These are phyloP conservation scores for Petunia secreta DNA, from an alignment of 257 asterid species.

Conservation along the genomic window DNA sequence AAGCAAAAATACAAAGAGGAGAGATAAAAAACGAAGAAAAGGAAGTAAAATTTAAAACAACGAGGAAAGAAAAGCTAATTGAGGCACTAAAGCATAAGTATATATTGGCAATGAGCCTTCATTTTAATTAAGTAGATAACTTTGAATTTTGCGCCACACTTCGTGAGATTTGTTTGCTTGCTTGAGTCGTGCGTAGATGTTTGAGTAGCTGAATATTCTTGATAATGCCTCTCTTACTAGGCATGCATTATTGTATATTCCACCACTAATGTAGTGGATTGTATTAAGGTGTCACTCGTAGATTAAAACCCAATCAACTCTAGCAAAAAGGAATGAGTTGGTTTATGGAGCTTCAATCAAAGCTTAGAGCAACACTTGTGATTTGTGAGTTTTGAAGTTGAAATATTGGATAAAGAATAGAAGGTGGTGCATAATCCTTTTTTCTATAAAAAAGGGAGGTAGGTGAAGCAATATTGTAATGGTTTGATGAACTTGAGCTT, in stretches of 20 bases:
- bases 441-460: background rate
- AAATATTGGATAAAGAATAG: background rate
- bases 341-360: background rate
- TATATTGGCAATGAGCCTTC: too few relatives aligned
- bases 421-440: slow-evolving; percentile 10
- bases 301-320: background rate
- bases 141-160: too few relatives aligned
- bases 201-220: background rate
- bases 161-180: background rate
- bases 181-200: background rate
- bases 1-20: too few relatives aligned
- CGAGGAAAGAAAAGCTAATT: too few relatives aligned
- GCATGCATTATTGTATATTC: slow-evolving; percentile 6
- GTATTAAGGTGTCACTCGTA: slow-evolving; percentile 1
- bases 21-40: too few relatives aligned
- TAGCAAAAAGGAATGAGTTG: background rate
- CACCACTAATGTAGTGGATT: slow-evolving; percentile 16
- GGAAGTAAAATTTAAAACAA: too few relatives aligned
- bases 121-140: too few relatives aligned
- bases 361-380: slow-evolving; percentile 4
- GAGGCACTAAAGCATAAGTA: too few relatives aligned
- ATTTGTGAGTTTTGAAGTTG: background rate
- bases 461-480: slow-evolving; percentile 13
- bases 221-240: slow-evolving; percentile 1
- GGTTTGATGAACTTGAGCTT: background rate